phyloP scores from a whole-genome alignment of 2,329 filamentous ascomycete genomes.

The Alternaria brassicae region DNA sequence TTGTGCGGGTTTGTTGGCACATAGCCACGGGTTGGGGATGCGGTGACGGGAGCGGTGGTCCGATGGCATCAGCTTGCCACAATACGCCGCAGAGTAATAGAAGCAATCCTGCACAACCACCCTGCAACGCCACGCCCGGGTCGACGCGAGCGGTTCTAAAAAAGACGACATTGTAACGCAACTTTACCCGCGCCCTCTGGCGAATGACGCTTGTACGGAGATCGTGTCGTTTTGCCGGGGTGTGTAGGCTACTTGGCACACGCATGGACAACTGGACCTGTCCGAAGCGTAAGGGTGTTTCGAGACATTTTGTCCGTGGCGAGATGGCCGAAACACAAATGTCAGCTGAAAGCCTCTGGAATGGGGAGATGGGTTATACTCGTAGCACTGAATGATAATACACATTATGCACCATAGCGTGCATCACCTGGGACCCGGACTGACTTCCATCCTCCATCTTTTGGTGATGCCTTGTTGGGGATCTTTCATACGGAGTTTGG shows the following conservation, averaged over 20 bases:
- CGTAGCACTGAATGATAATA: neutral
- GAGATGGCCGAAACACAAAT: neutral
- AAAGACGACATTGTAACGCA: neutral
- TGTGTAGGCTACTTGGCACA: no score
- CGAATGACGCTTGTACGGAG: rapidly evolving
- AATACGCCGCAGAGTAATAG: no score
- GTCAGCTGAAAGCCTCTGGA: neutral
- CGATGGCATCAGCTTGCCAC: neutral
- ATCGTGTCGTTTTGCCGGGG: no score
- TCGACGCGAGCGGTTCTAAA: neutral
- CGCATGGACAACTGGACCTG: no score
- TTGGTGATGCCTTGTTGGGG: no score
- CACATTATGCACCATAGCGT: neutral
- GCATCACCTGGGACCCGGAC: neutral
- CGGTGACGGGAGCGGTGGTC: neutral
- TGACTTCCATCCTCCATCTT: no score
- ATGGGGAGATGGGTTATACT: neutral
- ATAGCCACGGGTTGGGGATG: neutral
- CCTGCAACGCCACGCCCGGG: neutral
- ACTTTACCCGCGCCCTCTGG: neutral
- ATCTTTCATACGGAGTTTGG: no score
- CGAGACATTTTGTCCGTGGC: no score
- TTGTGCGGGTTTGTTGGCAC: conserved; percentile 3
- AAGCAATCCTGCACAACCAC: neutral
- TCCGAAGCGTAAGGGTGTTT: no score